Conservation (phyloP, 495 filamentous ascomycete genomes). For the Rostrohypoxylon terebratum region DNA sequence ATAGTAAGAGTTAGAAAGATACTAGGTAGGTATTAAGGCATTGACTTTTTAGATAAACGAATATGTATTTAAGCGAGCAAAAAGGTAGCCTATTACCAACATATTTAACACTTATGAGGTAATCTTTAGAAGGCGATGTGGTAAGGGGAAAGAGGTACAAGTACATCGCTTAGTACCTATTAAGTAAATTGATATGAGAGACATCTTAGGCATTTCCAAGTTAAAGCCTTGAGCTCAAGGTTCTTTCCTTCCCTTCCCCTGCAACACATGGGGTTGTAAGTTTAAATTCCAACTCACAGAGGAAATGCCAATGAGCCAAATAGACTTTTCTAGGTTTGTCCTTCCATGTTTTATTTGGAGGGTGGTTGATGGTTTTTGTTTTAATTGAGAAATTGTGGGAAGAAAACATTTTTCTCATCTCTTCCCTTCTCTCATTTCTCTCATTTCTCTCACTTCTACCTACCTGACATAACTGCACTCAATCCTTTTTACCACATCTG, state of each 20-base stretch:
- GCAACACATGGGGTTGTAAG: not conserved
- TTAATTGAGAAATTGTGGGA: not conserved
- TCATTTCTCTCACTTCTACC: too few species aligned
- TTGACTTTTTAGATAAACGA: not conserved
- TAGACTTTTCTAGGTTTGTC: conserved; percentile 15
- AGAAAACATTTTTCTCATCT: not conserved
- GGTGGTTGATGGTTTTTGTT: conserved; percentile 17
- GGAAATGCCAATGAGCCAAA: not conserved
- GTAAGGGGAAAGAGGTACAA: conserved; percentile 3
- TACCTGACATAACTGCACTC: conserved; percentile 13
- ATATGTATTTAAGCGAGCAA: conserved; percentile 1
- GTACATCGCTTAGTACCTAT: not conserved
- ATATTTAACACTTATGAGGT: conserved; percentile 14
- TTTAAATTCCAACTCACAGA: not conserved
- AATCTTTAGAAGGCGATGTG: conserved; percentile 9
- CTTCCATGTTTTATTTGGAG: conserved; percentile 7
- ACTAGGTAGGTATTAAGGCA: too few species aligned
- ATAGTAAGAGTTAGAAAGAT: not conserved
- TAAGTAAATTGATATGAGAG: not conserved
- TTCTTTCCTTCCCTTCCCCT: not conserved
- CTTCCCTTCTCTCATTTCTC: too few species aligned
- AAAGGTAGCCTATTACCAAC: conserved; percentile 20
- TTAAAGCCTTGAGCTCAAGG: not conserved
- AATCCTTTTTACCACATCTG: conserved; percentile 14
- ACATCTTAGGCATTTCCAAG: not conserved